Conservation (phyloP, 1,284 basidiomycete genomes). For the Ganoderma sp. region DNA sequence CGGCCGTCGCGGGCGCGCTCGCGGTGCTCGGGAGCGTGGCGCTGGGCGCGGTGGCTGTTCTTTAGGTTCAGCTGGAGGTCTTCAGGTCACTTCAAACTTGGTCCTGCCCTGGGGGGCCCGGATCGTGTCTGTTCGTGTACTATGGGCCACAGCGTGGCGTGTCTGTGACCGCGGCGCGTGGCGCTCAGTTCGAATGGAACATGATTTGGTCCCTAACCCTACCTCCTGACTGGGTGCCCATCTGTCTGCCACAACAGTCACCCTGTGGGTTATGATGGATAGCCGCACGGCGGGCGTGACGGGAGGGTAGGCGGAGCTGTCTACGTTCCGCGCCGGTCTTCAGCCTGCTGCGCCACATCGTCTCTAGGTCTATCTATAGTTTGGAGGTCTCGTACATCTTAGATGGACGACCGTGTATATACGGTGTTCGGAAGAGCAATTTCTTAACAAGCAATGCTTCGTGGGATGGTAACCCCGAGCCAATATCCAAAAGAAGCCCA, state of each 20-base stretch:
- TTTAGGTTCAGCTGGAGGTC: not conserved
- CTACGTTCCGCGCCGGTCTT: not conserved
- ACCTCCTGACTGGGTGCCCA: not conserved
- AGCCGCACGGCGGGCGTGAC: not conserved
- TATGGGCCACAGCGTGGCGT: not conserved
- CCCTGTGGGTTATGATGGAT: not conserved
- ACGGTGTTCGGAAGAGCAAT: no score
- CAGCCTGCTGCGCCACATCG: not conserved
- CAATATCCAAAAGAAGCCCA: not conserved
- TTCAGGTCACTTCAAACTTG: not conserved
- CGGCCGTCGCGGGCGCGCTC: constrained; percentile 22
- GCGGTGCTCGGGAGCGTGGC: constrained; percentile 26
- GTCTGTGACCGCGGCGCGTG: not conserved
- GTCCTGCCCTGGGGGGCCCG: constrained; percentile 3
- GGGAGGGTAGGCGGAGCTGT: not conserved
- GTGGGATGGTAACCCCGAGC: not conserved
- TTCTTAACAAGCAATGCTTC: not conserved
- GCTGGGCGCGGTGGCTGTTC: constrained; percentile 21
- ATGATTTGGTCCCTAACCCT: not conserved
- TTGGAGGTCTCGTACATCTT: not conserved
- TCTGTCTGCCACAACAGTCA: not conserved
- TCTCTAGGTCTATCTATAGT: not conserved
- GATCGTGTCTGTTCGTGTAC: constrained; percentile 1
- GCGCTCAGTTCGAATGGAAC: not conserved
- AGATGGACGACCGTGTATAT: not conserved